Base-by-base conservation (phyloP, 306 rosid genomes). In the Rosa chinensis region DNA sequence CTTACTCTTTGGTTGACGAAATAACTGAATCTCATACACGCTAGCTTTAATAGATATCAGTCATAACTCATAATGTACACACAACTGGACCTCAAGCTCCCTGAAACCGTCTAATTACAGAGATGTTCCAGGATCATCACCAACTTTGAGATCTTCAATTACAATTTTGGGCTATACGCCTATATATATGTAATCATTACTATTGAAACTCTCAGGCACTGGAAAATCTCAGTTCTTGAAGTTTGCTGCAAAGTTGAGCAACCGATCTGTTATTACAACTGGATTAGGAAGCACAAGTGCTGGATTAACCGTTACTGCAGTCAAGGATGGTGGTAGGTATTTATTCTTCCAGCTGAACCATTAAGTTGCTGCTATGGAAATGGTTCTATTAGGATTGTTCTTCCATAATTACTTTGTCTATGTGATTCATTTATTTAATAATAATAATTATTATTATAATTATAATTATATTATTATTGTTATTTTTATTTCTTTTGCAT, bases 271-370 rank as follows among this genome's bases (percentile, higher is more conserved):
- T 77, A 92, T 94, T 80, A 92, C 97, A 77, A 94, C 99, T 49
- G 99, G 97, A 73, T 84, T 92, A 85, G 99, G 99, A 85, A 94
- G 99, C 90, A 94, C 97, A 17, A 94, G 99, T 58, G 97, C 97
- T 14, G 99, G 99, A 81, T 82, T 94, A 76, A 94, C 99, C 66
- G 99, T 94, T 78, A 88, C 97, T 86, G 97, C 97, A 40, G 99
- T 94, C 78, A 94, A 89, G 85, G 99, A 94, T 86, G 99, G 95
- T 81, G 99, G 99, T 84, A 84, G 8, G 64, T 81, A 72, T 63
- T 58, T 20, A 25, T 68, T 18, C 56, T 40, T 49, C 59, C 21
- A 40, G 8, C 23, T 77, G 58, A 42, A 66, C 43, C 5, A 8
- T 80, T 66, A 23, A 39, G 43, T 47, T 58, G 39, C 18, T n/a